phyloP scores from a whole-genome alignment of 495 filamentous ascomycete species.

The Polyplosphaeria fusca region DNA sequence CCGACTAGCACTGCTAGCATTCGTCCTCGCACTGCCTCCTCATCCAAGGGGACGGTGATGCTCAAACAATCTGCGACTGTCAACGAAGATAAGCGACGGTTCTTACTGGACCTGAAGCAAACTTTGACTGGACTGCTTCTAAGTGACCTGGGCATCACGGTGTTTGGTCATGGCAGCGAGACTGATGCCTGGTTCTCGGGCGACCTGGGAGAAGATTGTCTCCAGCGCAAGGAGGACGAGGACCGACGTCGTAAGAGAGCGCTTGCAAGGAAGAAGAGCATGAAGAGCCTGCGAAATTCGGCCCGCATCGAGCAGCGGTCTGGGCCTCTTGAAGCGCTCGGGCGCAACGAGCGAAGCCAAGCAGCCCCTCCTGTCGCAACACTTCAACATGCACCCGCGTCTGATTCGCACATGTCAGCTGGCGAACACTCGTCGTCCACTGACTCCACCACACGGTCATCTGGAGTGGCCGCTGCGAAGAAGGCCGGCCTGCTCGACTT shows the following conservation, averaged over 20 bases:
- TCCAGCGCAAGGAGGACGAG: constrained; percentile 70
- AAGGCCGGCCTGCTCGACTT: constrained; percentile 42
- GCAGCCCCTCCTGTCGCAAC: constrained; percentile 49
- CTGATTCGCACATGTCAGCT: constrained; percentile 36
- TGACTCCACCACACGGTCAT: constrained; percentile 43
- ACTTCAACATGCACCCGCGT: constrained; percentile 43
- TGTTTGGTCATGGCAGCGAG: constrained; percentile 84
- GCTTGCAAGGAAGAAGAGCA: constrained; percentile 53
- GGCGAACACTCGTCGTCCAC: constrained; percentile 43
- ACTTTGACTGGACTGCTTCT: constrained; percentile 79
- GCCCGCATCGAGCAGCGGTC: constrained; percentile 23
- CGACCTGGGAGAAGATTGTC: constrained; percentile 69
- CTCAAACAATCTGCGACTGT: constrained; percentile 46
- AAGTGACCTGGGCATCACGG: constrained; percentile 81
- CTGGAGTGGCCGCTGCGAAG: constrained; percentile 40
- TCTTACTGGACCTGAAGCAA: constrained; percentile 73
- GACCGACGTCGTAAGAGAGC: constrained; percentile 49
- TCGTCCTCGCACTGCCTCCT: constrained; percentile 46
- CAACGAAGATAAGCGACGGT: constrained; percentile 56
- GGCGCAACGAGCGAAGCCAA: constrained; percentile 45
- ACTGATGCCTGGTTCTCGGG: constrained; percentile 88
- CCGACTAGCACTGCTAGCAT: constrained; percentile 42
- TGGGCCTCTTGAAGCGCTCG: constrained; percentile 40
- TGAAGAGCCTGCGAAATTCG: constrained; percentile 42
- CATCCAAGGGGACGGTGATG: constrained; percentile 58